Base-by-base conservation (phyloP, 225 moss, liverwort and hornwort genomes). In the Polytrichum formosum region DNA sequence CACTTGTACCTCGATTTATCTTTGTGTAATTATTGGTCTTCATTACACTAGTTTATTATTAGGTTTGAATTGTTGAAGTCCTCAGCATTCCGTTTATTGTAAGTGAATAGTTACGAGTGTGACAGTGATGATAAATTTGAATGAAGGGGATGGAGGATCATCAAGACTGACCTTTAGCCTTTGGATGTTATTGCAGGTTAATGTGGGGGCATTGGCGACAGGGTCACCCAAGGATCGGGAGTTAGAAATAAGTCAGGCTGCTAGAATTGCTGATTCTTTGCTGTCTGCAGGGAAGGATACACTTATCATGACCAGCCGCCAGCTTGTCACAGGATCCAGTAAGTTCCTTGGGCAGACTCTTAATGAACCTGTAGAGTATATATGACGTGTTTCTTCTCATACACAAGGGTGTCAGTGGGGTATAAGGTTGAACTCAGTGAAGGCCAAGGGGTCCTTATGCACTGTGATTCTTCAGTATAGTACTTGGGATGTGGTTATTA, bases 301-400 rank as follows among this genome's bases (percentile, higher is more conserved):
- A 68, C 83, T 96, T 23, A 80, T 96, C 70, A 86, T 96, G 88
- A 96, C 96, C 67, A 96, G 89, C 71, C 93, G 96, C 61, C 74
- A 91, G 72, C 81, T 93, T 28, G 79, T 93, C 18, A 89, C 74
- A 74, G 96, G 96, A 74, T 67, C 79, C 54, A 87, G 96, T 96
- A 79, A 74, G 93, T 28, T 46, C 13, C 46, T 46, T 10, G 13
- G 46, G 16, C 46, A 16, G 16, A 46, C 46, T 46, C 46, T 46
- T 16, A 46, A 13, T 46, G 13, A 13, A 46, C 13, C 46, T 46
- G 13, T 16, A 46, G 13, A 46, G 13, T 46, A 16, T 46, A 46
- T 46, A 46, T 0, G 13, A 46, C 13, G 46, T 4, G 10, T 46
- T 16, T 46, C 46, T 46, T 46, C 16, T 46, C 16, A 46, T 16